phyloP scores from a whole-genome alignment of 225 moss, liverwort and hornwort species.

The Asterella californica region DNA sequence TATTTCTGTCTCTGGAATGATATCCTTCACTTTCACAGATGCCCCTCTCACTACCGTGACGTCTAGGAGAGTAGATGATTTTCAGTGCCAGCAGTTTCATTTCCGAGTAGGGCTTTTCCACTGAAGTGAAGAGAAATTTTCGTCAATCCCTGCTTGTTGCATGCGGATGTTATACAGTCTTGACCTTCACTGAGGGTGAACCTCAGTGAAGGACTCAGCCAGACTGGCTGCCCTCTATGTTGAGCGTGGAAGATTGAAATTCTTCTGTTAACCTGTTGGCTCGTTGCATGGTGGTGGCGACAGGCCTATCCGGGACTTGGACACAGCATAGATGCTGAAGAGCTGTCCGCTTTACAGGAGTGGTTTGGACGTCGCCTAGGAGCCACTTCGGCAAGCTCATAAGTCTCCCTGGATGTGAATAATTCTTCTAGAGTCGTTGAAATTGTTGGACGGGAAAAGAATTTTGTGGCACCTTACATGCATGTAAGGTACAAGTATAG shows the following conservation, averaged over 20 bases:
- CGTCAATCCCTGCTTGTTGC: not conserved
- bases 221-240: not conserved
- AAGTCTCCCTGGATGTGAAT: not conserved
- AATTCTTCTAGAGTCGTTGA: not conserved
- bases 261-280: not conserved
- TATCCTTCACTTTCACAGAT: no score
- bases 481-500: not conserved
- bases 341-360: constrained; percentile 51
- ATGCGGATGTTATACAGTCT: no score
- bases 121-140: not conserved
- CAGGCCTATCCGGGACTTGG: constrained; percentile 85
- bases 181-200: not conserved
- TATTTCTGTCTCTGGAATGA: not conserved
- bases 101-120: not conserved
- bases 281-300: constrained; percentile 3
- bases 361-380: constrained; percentile 47
- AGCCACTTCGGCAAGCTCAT: not conserved
- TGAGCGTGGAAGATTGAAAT: not conserved
- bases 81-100: no score
- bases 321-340: constrained; percentile 51
- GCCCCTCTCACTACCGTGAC: no score
- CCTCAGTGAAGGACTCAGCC: not conserved
- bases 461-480: not conserved
- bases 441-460: not conserved
- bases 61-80: no score